Conservation (phyloP, 805 yeast species). For the Maudiozyma barnettii region DNA sequence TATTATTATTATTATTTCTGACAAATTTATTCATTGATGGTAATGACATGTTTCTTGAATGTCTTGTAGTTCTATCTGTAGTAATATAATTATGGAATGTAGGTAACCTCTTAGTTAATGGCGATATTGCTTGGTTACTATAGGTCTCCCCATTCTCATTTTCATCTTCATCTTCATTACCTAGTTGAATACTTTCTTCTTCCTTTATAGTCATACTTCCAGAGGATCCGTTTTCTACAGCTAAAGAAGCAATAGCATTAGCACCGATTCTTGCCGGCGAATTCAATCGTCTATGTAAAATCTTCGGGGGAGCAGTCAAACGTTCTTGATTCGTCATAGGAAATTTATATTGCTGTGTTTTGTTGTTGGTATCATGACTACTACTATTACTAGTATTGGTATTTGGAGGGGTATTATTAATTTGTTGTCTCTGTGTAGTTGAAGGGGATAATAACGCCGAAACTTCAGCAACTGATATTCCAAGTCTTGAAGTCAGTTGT, state of each 20-base stretch:
- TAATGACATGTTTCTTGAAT: conserved; percentile 17
- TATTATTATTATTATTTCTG: background rate
- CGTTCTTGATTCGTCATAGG: no score
- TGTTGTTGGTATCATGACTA: background rate
- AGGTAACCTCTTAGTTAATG: background rate
- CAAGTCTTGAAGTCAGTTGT: conserved; percentile 47
- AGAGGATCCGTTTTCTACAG: background rate
- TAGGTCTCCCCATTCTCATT: no score
- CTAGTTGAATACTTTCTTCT: conserved; percentile 9
- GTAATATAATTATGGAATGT: background rate
- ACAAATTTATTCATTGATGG: conserved; percentile 12
- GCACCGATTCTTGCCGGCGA: conserved; percentile 72
- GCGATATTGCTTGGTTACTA: background rate
- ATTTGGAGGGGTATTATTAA: background rate
- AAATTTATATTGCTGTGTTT: background rate
- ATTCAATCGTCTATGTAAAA: conserved; percentile 33
- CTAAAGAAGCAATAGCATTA: conserved; percentile 49
- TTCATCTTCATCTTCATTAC: background rate
- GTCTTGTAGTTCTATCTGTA: conserved; percentile 1
- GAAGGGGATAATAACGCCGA: conserved; percentile 41
- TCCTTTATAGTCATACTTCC: conserved; percentile 18
- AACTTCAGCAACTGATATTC: conserved; percentile 55
- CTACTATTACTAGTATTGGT: no score
- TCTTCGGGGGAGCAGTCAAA: background rate
- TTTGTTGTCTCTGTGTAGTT: background rate